These are phyloP conservation scores for Mesotaenium endlicherianum DNA, from an alignment of 139 green algal species.

Conservation along the genomic window DNA sequence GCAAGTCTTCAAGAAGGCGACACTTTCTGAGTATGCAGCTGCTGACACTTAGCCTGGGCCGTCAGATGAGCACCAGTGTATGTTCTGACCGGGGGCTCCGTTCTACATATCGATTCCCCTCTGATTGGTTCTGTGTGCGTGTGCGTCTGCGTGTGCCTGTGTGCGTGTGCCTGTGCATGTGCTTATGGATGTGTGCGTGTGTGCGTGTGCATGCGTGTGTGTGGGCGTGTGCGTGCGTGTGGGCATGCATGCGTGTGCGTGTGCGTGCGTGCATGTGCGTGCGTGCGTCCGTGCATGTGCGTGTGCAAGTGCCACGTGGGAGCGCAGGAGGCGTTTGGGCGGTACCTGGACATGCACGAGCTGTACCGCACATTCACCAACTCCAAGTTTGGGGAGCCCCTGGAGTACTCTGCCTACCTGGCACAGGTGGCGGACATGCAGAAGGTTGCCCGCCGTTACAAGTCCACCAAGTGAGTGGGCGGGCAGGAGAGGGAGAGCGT, in stretches of 20 bases:
- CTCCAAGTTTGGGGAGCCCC: constrained; percentile 71
- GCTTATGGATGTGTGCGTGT: background rate
- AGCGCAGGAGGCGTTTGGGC: constrained; percentile 80
- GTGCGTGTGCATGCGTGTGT: background rate
- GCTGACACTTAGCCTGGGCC: too few relatives aligned
- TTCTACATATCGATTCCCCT: too few relatives aligned
- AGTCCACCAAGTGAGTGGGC: constrained; percentile 38
- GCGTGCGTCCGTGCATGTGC: background rate
- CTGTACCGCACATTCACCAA: constrained; percentile 76
- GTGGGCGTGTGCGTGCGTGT: background rate
- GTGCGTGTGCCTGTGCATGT: too few relatives aligned
- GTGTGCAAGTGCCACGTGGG: background rate
- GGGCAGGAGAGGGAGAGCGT: too few relatives aligned
- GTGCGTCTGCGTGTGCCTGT: background rate
- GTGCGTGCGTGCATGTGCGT: background rate
- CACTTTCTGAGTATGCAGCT: too few relatives aligned
- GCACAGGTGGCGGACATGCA: constrained; percentile 8
- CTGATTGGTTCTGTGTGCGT: background rate
- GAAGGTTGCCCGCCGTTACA: constrained; percentile 23
- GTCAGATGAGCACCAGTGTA: too few relatives aligned
- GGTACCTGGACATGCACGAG: constrained; percentile 90
- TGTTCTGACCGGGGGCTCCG: too few relatives aligned
- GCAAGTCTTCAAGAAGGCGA: too few relatives aligned
- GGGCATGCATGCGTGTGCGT: background rate
- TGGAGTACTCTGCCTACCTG: constrained; percentile 77